A percentile compares a stretch with the other conserved stretches of the same genome.
Evolutionary conservation across 2,329 filamentous ascomycete species (phyloP).

Genomic region (Arthrobotrys pseudoclavata): DNA sequence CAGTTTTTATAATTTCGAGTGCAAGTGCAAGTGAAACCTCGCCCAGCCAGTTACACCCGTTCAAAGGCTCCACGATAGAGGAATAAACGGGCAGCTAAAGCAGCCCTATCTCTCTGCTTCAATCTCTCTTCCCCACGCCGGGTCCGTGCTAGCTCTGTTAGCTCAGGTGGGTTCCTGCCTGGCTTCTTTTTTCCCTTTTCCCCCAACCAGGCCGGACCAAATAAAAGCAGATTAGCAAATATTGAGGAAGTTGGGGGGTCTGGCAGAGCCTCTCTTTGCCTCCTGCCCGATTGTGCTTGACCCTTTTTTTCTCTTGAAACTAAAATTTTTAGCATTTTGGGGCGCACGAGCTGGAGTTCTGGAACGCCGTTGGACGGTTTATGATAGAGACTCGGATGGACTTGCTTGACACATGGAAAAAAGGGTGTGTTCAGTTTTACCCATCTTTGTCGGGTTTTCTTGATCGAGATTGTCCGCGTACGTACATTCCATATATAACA

Average conservation of each 20-base stretch:
- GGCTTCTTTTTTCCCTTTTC: not conserved
- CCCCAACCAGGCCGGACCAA: not conserved
- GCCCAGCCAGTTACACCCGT: slow-evolving; percentile 5
- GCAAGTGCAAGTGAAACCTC: not conserved
- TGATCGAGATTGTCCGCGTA: not conserved
- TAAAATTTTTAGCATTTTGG: not conserved
- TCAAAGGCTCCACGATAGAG: slow-evolving; percentile 26
- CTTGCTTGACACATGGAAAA: slow-evolving; percentile 2
- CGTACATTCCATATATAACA: not conserved
- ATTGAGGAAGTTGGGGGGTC: not conserved
- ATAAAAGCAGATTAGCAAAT: too few relatives aligned
- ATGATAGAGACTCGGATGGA: not conserved
- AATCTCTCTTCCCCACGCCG: slow-evolving; percentile 11
- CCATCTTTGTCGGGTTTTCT: too few relatives aligned
- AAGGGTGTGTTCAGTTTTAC: too few relatives aligned
- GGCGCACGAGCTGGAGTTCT: slow-evolving; percentile 25
- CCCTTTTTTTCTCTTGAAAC: slow-evolving; percentile 1
- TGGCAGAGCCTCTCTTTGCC: slow-evolving; percentile 2
- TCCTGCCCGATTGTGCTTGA: slow-evolving; percentile 21
- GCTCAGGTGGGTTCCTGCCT: too few relatives aligned
- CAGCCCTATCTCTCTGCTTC: slow-evolving; percentile 4
- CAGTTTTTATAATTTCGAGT: slow-evolving; percentile 20
- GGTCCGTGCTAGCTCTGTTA: slow-evolving; percentile 14
- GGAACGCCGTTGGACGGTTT: slow-evolving; percentile 20
- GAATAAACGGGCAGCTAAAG: too few relatives aligned